phyloP scores from a whole-genome alignment of 106 monocot genomes.

The Gastrodia elata region DNA sequence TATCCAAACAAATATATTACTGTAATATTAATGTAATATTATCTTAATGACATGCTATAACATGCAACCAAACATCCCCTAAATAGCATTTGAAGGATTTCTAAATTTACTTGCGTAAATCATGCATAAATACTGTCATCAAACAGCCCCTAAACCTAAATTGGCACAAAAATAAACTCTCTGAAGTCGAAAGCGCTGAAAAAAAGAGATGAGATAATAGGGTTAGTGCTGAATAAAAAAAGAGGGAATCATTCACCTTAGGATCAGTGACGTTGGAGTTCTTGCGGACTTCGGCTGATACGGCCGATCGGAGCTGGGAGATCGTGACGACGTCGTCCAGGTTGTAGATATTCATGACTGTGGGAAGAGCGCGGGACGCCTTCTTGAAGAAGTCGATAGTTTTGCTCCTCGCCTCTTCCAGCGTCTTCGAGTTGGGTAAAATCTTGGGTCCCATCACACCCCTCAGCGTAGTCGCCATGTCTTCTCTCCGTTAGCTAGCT shows the following conservation, averaged over 20 bases:
- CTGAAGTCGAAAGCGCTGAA: too few species aligned
- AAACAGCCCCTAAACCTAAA: too few species aligned
- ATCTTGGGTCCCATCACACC: conserved; percentile 28
- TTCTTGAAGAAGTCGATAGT: conserved; percentile 82
- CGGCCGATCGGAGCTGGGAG: conserved; percentile 70
- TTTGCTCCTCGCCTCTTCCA: conserved; percentile 68
- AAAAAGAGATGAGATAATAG: background rate
- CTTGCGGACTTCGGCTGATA: conserved; percentile 72
- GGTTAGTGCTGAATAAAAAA: background rate
- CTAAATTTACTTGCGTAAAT: too few species aligned
- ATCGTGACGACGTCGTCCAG: conserved; percentile 78
- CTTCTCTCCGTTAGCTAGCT: background rate
- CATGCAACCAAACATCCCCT: too few species aligned
- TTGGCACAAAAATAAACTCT: too few species aligned
- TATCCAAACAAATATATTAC: too few species aligned
- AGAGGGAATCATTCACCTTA: conserved; percentile 30
- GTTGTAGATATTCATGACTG: conserved; percentile 77
- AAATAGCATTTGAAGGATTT: too few species aligned
- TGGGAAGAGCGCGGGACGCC: conserved; percentile 77
- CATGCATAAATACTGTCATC: too few species aligned
- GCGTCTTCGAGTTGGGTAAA: conserved; percentile 61
- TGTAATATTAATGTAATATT: too few species aligned
- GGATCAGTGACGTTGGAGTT: conserved; percentile 70
- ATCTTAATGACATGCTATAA: too few species aligned
- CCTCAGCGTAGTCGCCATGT: conserved; percentile 55